Evolutionary conservation across 2,329 filamentous ascomycete genomes (phyloP).

Genomic region (Neurospora crassa): DNA sequence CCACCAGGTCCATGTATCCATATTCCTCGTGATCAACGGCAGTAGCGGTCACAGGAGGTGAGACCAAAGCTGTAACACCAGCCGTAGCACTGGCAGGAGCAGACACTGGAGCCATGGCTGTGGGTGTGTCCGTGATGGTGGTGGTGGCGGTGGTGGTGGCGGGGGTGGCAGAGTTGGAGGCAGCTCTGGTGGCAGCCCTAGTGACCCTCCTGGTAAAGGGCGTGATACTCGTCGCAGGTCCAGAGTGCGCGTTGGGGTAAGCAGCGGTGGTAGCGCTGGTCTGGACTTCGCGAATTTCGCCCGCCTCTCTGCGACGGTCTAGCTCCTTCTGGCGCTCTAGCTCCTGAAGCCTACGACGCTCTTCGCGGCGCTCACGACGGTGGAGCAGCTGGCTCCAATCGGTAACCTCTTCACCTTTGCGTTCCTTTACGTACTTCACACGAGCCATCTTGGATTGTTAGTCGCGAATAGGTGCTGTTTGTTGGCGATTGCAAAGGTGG

Average conservation of each 20-base stretch:
- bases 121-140: no score
- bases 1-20: neutral
- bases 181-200: neutral
- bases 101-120: neutral
- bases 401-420: neutral
- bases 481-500: neutral
- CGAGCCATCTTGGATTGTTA: neutral
- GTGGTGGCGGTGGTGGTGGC: neutral
- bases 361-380: neutral
- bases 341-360: neutral
- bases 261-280: neutral
- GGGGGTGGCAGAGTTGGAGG: neutral
- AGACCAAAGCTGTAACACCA: neutral
- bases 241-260: neutral
- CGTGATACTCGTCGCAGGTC: neutral
- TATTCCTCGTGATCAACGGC: neutral
- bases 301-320: neutral
- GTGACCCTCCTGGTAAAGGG: neutral
- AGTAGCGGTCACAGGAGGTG: neutral
- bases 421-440: neutral
- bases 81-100: neutral
- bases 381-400: neutral
- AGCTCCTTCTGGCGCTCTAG: neutral
- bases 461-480: neutral
- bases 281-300: neutral